Conservation (phyloP, 2,329 filamentous ascomycete species). For the Madurella mycetomatis region DNA sequence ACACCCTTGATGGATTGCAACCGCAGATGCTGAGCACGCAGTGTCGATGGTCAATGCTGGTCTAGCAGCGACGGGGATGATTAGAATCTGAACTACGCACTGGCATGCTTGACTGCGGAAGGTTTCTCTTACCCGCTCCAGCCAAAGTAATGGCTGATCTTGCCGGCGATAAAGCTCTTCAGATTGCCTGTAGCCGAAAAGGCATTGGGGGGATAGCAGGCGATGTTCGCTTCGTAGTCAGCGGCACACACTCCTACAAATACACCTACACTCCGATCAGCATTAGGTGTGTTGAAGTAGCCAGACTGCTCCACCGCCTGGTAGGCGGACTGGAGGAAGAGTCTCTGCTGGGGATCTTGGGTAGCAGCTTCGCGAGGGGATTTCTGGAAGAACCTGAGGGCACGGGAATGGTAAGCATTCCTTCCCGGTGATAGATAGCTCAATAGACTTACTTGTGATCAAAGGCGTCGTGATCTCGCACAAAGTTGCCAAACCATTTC, state of each 20-base stretch:
- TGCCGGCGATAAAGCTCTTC: slow-evolving; percentile 32
- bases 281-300: slow-evolving; percentile 17
- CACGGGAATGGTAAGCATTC: too few relatives aligned
- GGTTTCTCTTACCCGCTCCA: too few relatives aligned
- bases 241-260: slow-evolving; percentile 34
- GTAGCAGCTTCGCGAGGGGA: slow-evolving; percentile 35
- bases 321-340: slow-evolving; percentile 38
- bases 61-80: too few relatives aligned
- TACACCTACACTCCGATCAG: slow-evolving; percentile 29
- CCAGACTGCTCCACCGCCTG: slow-evolving; percentile 33
- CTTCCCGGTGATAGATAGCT: too few relatives aligned
- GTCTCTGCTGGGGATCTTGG: slow-evolving; percentile 40
- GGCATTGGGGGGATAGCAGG: slow-evolving; percentile 30
- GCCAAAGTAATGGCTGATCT: slow-evolving; percentile 34
- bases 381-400: slow-evolving; percentile 39
- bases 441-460: too few relatives aligned
- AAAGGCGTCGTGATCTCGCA: slow-evolving; percentile 28
- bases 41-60: slow-evolving; percentile 34
- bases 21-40: slow-evolving; percentile 35
- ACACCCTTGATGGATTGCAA: slow-evolving; percentile 35
- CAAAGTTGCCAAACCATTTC: slow-evolving; percentile 29
- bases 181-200: slow-evolving; percentile 33
- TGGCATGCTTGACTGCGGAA: too few relatives aligned
- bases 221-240: slow-evolving; percentile 41
- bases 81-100: too few relatives aligned